Base-by-base conservation (phyloP, 2,329 filamentous ascomycete genomes). In the Penicillium sclerotiorum region DNA sequence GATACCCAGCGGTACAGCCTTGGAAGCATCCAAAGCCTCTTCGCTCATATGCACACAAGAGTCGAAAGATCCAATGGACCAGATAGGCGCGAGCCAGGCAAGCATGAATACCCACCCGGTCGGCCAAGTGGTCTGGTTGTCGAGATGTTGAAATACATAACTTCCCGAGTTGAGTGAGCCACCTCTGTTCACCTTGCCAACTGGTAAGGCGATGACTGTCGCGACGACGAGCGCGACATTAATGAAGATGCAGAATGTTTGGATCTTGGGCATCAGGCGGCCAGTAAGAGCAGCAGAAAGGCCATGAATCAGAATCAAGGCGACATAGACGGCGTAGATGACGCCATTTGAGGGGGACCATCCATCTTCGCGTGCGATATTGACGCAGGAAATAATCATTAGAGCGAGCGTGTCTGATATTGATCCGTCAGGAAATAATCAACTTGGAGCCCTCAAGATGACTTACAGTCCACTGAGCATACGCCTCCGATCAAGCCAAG, bases 21-120 rank as follows among this genome's bases (percentile, higher is more conserved):
- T 80, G 4, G 80, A 77, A 1, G 83, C 83, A 65, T 86, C 83
- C 36, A 77, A 69, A 0, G 82, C 82, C 62, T 85, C 82, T 64
- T 85, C 82, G 35, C 76, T 79, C 74, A 85, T 83, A 56, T 84
- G 79, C 7, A 80, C 79, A 47, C 80, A 83, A 2, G 75, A 77
- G 58, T 84, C 81, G 53, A 84, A 84, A 1, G 73, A 76, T 0
- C 70, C 71, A 37, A 71, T 72, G 0, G 81, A 82, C 83, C 83
- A 86, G 52, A 86, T 85, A 0, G 83, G 83, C 23, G 74, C 76
- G 17, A 86, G 70, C 80, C 82, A 85, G 0, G 80, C 71, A 2
- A 85, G 67, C 70, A 86, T 82, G 56, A 85, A 85, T 0, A 79
- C 71, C 78, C 80, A 82, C 1, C 79, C 78, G 0, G 72, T 73